phyloP scores from a whole-genome alignment of 2,329 filamentous ascomycete genomes.

The Talaromyces sp. region DNA sequence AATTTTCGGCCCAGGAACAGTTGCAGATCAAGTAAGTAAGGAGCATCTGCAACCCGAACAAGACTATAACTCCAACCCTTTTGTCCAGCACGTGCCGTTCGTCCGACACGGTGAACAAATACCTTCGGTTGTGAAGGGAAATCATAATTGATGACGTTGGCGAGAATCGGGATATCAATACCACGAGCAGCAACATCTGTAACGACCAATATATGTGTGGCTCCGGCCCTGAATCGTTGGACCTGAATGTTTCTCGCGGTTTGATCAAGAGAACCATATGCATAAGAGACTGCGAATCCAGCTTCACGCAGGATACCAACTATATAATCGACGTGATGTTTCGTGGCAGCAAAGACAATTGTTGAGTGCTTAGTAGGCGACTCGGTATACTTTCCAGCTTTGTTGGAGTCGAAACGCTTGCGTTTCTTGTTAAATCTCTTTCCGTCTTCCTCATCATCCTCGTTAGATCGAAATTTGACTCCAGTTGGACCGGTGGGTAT shows the following conservation, averaged over 20 bases:
- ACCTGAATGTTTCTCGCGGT: constrained; percentile 89
- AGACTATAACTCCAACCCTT: constrained; percentile 95
- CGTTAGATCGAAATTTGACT: constrained; percentile 44
- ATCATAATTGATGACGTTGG: constrained; percentile 98
- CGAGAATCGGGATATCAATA: constrained; percentile 94
- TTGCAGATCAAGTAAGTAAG: constrained; percentile 90
- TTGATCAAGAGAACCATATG: constrained; percentile 92
- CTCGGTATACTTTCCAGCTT: constrained; percentile 55
- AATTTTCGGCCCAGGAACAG: constrained; percentile 86
- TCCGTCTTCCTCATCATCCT: constrained; percentile 42
- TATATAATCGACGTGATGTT: constrained; percentile 96
- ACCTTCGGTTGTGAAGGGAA: constrained; percentile 96
- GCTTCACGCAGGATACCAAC: constrained; percentile 72
- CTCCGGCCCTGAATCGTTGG: constrained; percentile 78
- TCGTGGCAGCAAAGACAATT: constrained; percentile 90
- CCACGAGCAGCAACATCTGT: constrained; percentile 95
- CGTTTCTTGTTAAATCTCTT: constrained; percentile 43
- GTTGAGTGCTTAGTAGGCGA: constrained; percentile 87
- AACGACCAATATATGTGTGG: constrained; percentile 86
- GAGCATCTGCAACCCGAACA: constrained; percentile 79
- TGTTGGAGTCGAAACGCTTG: constrained; percentile 48
- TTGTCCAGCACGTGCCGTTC: constrained; percentile 89
- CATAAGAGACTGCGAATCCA: constrained; percentile 88
- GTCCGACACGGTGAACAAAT: constrained; percentile 91
- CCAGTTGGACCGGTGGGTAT: constrained; percentile 70